Conservation (phyloP, 2,329 filamentous ascomycete genomes). For the Diplodia mutila region DNA sequence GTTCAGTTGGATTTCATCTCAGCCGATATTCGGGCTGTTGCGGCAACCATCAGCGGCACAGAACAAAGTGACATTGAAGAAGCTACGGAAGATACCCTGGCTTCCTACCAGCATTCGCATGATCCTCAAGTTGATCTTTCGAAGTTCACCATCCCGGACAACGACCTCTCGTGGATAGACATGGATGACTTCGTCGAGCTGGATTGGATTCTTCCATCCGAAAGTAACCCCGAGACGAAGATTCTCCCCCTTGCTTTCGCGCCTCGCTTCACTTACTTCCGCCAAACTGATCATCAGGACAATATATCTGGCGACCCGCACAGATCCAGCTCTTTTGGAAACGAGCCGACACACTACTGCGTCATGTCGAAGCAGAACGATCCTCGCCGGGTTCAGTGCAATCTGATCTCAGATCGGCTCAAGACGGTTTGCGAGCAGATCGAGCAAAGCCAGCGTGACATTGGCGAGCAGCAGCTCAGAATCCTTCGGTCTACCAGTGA, state of each 20-base stretch:
- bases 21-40: conserved; percentile 90
- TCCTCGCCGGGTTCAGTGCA: conserved; percentile 82
- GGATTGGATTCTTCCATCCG: conserved; percentile 91
- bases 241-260: conserved; percentile 91
- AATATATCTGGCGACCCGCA: conserved; percentile 79
- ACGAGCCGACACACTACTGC: conserved; percentile 92
- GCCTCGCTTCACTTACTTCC: conserved; percentile 95
- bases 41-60: conserved; percentile 83
- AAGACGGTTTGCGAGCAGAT: conserved; percentile 79
- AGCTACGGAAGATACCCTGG: conserved; percentile 65
- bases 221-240: conserved; percentile 88
- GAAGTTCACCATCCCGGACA: conserved; percentile 91
- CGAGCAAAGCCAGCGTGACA: conserved; percentile 69
- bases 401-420: conserved; percentile 81
- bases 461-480: conserved; percentile 75
- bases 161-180: conserved; percentile 95
- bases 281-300: conserved; percentile 89
- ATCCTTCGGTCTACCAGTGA: conserved; percentile 56
- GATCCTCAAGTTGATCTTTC: conserved; percentile 67
- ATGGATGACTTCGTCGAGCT: conserved; percentile 99
- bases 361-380: conserved; percentile 80
- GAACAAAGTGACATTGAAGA: conserved; percentile 73
- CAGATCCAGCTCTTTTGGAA: conserved; percentile 84
- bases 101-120: conserved; percentile 57
- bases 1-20: conserved; percentile 90